phyloP scores from a whole-genome alignment of 2,329 filamentous ascomycete species.

The Epichloe aotearoae region DNA sequence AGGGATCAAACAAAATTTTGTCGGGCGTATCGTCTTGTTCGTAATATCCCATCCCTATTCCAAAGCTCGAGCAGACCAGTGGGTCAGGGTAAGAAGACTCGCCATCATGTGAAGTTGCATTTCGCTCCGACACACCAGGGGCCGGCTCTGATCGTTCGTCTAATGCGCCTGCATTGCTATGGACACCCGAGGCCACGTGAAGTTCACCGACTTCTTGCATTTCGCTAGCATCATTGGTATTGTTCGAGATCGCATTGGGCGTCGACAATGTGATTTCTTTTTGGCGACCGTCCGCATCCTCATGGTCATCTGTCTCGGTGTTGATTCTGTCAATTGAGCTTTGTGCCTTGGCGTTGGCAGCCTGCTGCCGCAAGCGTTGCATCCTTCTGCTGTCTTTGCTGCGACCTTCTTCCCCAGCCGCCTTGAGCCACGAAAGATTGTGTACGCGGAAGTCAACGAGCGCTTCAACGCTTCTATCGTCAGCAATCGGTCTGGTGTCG shows the following conservation, averaged over 20 bases:
- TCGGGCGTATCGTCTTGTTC: constrained; percentile 44
- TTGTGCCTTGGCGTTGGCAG: constrained; percentile 43
- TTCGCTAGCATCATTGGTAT: background rate
- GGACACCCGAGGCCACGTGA: background rate
- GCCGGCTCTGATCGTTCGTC: background rate
- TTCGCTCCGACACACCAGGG: background rate
- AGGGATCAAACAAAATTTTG: constrained; percentile 45
- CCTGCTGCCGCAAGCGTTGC: constrained; percentile 41
- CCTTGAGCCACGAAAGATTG: constrained; percentile 71
- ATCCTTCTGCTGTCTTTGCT: constrained; percentile 44
- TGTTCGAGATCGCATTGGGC: background rate
- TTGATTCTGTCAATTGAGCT: constrained; percentile 20
- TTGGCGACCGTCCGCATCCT: constrained; percentile 4
- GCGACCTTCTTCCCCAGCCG: constrained; percentile 44
- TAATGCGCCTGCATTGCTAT: background rate
- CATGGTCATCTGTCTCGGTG: constrained; percentile 12
- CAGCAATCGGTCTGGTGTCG: constrained; percentile 80
- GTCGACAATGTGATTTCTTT: background rate
- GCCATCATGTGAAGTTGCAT: constrained; percentile 9
- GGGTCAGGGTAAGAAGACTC: constrained; percentile 35
- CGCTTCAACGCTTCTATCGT: constrained; percentile 79
- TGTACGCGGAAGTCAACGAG: constrained; percentile 84
- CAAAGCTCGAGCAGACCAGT: constrained; percentile 29
- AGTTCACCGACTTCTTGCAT: background rate
- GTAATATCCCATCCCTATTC: constrained; percentile 48